phyloP scores from a whole-genome alignment of 192 early-diverging fungal species.

The Backusella westeae region DNA sequence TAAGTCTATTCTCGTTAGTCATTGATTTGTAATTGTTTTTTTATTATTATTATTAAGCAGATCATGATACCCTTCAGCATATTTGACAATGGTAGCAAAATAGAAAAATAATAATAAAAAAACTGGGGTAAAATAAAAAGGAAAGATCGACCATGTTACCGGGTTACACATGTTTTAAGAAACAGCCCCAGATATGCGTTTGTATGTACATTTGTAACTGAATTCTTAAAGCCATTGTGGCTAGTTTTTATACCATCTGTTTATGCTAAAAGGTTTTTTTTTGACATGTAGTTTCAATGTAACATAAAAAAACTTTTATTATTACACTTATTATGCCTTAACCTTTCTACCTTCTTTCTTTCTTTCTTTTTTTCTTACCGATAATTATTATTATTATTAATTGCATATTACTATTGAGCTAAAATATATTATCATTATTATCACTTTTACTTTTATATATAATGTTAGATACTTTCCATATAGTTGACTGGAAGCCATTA shows the following conservation, averaged over 20 bases:
- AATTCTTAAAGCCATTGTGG: not conserved
- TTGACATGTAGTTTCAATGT: not conserved
- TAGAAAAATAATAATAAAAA: not conserved
- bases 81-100: not conserved
- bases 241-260: not conserved
- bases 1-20: not conserved
- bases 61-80: not conserved
- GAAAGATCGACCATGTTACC: not conserved
- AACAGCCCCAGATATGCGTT: not conserved
- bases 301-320: not conserved
- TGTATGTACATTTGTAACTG: not conserved
- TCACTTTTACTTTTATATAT: not conserved
- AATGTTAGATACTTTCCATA: not conserved
- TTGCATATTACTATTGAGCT: not conserved
- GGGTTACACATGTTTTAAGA: not conserved
- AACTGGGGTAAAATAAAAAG: not conserved
- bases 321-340: not conserved
- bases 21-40: not conserved
- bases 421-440: not conserved
- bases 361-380: not conserved
- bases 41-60: not conserved
- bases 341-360: not conserved
- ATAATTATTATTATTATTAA: not conserved
- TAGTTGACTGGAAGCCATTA: not conserved
- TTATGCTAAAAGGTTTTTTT: not conserved